Evolutionary conservation across 106 monocot species (phyloP).

Genomic region (Ottelia alismoides): DNA sequence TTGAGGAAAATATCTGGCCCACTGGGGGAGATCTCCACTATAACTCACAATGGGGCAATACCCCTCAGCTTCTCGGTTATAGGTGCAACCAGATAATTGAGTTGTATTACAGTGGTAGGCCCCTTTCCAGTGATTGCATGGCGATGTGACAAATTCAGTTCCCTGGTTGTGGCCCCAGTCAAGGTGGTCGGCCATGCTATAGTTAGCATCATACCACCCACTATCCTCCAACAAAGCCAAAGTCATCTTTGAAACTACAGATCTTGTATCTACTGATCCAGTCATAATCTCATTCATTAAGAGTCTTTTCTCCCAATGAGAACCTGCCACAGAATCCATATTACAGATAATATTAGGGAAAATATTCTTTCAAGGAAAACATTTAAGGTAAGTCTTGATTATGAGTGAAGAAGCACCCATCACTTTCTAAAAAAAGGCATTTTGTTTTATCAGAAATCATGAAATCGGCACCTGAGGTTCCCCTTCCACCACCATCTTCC

Average conservation of each 20-base stretch:
- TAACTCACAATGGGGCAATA: constrained; percentile 97
- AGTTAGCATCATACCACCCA: constrained; percentile 95
- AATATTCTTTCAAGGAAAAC: too few relatives aligned
- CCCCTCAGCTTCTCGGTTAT: constrained; percentile 98
- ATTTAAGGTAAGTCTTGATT: too few relatives aligned
- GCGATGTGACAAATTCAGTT: constrained; percentile 79
- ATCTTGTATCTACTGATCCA: constrained; percentile 94
- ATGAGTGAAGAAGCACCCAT: too few relatives aligned
- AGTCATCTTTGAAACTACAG: constrained; percentile 98
- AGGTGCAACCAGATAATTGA: constrained; percentile 92
- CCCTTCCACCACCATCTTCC: constrained; percentile 97
- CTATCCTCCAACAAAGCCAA: constrained; percentile 95
- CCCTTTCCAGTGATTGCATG: constrained; percentile 86
- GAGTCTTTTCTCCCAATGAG: constrained; percentile 98
- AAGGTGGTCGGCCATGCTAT: constrained; percentile 95
- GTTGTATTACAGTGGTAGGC: constrained; percentile 94
- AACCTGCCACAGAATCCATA: too few relatives aligned
- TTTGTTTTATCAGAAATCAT: too few relatives aligned
- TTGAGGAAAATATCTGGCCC: constrained; percentile 91
- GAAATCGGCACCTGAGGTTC: constrained; percentile 85
- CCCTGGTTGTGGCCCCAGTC: constrained; percentile 96
- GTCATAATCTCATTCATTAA: constrained; percentile 99
- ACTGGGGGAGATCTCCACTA: constrained; percentile 76
- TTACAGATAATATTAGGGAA: too few relatives aligned
- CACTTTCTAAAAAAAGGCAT: too few relatives aligned